A percentile compares a stretch with the other conserved stretches of the same genome.
Evolutionary conservation across 345 rosid species (phyloP).

Genomic region (Clausena lansium): DNA sequence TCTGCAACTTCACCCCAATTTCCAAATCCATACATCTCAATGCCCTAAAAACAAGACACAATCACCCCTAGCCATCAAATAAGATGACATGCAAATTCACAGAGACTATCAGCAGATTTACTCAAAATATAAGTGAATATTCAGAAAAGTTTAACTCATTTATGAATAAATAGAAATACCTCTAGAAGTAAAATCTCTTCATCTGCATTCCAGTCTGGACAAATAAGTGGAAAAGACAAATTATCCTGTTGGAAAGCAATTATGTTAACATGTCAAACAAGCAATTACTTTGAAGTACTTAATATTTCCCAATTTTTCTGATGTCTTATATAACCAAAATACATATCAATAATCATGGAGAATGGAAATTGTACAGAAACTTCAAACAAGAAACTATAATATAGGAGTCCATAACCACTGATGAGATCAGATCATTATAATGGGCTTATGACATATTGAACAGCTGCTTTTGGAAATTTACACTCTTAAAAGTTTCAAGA

Average conservation of each 20-base stretch:
- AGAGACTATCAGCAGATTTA: slow-evolving; percentile 9
- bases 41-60: slow-evolving; percentile 54
- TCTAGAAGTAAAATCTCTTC: slow-evolving; percentile 93
- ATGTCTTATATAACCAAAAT: background rate
- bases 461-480: background rate
- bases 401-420: background rate
- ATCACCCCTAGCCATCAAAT: slow-evolving; percentile 29
- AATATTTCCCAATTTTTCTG: background rate
- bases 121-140: background rate
- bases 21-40: slow-evolving; percentile 93
- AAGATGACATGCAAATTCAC: slow-evolving; percentile 18
- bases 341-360: background rate
- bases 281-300: background rate
- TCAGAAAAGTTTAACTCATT: background rate
- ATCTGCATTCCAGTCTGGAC: slow-evolving; percentile 94
- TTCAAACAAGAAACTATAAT: background rate
- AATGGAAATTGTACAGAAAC: background rate
- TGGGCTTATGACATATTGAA: background rate
- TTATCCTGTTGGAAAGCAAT: slow-evolving; percentile 62
- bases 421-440: background rate
- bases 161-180: slow-evolving; percentile 39
- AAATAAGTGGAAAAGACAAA: slow-evolving; percentile 81
- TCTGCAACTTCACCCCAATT: slow-evolving; percentile 93
- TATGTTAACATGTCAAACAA: background rate
- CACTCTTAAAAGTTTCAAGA: no score